Base-by-base conservation (phyloP, 108 stramenopile species). In the Nitzschia sp. region DNA sequence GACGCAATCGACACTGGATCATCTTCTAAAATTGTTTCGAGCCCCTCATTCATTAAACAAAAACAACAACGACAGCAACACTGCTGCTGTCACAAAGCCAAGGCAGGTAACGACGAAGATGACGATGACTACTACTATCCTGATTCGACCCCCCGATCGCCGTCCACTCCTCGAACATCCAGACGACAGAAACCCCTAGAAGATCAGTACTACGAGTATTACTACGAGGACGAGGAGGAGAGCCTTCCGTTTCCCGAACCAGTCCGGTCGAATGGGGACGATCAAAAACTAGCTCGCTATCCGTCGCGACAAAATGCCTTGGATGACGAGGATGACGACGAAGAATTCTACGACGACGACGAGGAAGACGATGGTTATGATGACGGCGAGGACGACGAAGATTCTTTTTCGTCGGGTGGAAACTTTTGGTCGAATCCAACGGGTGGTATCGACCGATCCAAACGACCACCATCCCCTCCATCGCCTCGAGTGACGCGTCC, bases 361-460 rank as follows among this genome's bases (percentile, higher is more conserved):
- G 68, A 77, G 1, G 25, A 58, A 50, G 46, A 78, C 9, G 72
- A 78, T 35, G 59, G 69, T 19, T 46, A 69, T 27, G 30, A 45
- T 23, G 74, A 81, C 15, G 73, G 80, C n/a, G 53, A 80, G 8
- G 66, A 78, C n/a, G 73, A 77, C 23, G 80, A 76, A 6, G 38
- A 63, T 41, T 47, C 41, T 23, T 30, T 34, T 0, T 4, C 46
- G 5, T 22, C 3, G 17, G 44, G 19, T 28, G 80, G 80, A 41
- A 81, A 77, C 65, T 71, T 82, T 70, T 85, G 85, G 85, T 64
- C 85, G 65, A 75, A 80, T 78, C 64, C 81, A 57, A 45, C 23
- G 57, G 70, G 64, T 47, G 69, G 71, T 46, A 30, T 75, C 30
- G 62, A 75, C 58, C 65, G 72, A 31, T 54, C 65, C 25, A 32